phyloP scores from a whole-genome alignment of 768 basidiomycete genomes.

The Cystobasidium tubakii region DNA sequence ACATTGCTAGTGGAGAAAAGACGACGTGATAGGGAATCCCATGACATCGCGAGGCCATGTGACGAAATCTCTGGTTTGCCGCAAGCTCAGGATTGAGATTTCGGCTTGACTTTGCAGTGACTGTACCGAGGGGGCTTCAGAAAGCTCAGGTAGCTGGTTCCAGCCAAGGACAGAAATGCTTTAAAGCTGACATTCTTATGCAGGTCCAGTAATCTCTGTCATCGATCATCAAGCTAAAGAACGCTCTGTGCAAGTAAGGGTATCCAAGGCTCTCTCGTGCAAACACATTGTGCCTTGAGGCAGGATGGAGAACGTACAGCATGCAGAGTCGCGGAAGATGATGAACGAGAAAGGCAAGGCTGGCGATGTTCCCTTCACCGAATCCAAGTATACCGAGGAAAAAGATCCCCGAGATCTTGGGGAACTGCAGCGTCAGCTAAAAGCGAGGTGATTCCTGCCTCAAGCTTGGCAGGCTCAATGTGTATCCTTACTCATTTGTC shows the following conservation, averaged over 20 bases:
- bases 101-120: too few species aligned
- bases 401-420: conserved; percentile 13
- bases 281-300: not conserved
- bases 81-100: too few species aligned
- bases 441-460: conserved; percentile 7
- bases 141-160: too few species aligned
- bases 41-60: not conserved
- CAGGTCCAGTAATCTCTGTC: too few species aligned
- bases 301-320: not conserved
- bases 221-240: too few species aligned
- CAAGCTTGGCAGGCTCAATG: not conserved
- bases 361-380: not conserved
- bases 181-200: too few species aligned
- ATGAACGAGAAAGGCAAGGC: conserved; percentile 8
- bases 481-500: not conserved
- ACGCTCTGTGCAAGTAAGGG: too few species aligned
- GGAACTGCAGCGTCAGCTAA: conserved; percentile 26
- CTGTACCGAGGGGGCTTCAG: too few species aligned
- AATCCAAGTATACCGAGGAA: not conserved
- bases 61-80: not conserved
- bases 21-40: not conserved
- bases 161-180: too few species aligned
- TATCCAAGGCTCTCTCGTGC: too few species aligned
- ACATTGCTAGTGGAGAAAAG: not conserved
- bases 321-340: not conserved